phyloP scores from a whole-genome alignment of 176 grass and related monocot genomes.

The Secale cereale region DNA sequence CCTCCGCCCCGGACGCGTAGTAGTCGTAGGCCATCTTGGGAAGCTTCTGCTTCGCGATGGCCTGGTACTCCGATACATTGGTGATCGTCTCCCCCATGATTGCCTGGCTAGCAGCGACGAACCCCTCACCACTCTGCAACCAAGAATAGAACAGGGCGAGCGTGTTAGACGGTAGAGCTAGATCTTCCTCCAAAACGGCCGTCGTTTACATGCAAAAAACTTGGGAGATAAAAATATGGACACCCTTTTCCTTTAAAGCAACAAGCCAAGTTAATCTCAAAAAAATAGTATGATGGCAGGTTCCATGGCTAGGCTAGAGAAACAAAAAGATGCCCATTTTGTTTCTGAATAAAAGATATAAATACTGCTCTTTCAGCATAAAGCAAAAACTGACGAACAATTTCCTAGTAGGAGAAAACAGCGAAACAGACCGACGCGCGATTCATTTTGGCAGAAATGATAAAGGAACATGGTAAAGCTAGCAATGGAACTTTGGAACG shows the following conservation, averaged over 20 bases:
- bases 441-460: not conserved
- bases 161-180: not conserved
- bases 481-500: not conserved
- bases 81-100: conserved; percentile 55
- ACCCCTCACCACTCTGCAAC: conserved; percentile 17
- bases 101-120: not conserved
- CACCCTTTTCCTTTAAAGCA: too few species aligned
- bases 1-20: conserved; percentile 82
- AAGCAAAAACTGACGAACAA: not conserved
- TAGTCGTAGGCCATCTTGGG: conserved; percentile 83
- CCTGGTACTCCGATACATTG: conserved; percentile 77
- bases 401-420: not conserved
- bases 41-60: conserved; percentile 78
- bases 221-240: not conserved
- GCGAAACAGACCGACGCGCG: not conserved
- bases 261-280: not conserved
- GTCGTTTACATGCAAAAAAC: not conserved
- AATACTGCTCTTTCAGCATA: not conserved
- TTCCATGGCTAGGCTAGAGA: not conserved
- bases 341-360: conserved; percentile 1
- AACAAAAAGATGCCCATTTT: conserved; percentile 29
- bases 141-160: not conserved
- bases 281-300: not conserved
- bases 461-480: not conserved
- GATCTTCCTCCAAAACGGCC: not conserved